Conservation (phyloP, 139 green algal genomes). For the Chlamydomonas sp. region DNA sequence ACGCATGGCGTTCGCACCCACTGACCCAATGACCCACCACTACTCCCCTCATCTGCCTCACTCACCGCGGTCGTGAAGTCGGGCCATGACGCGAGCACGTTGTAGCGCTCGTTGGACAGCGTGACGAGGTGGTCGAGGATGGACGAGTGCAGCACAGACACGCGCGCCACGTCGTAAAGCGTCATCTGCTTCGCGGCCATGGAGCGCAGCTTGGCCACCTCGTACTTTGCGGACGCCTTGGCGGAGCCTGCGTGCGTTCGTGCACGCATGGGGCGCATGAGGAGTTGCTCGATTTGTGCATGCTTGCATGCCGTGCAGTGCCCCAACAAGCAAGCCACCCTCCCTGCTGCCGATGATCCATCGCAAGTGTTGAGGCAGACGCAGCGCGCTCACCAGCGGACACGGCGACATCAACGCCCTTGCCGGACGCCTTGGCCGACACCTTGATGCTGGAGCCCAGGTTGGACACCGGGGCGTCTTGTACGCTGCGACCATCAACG, state of each 20-base stretch:
- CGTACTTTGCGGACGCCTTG: constrained; percentile 24
- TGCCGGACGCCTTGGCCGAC: constrained; percentile 24
- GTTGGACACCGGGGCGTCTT: constrained; percentile 30
- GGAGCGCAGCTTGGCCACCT: constrained; percentile 20
- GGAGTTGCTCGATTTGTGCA: not conserved
- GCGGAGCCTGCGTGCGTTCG: not conserved
- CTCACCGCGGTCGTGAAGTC: constrained; percentile 47
- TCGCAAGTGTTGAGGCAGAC: not conserved
- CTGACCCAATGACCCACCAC: too few relatives aligned
- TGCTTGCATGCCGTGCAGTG: too few relatives aligned
- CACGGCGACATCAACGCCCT: constrained; percentile 34
- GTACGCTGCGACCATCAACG: constrained; percentile 15
- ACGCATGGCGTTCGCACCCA: too few relatives aligned
- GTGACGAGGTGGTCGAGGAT: constrained; percentile 47
- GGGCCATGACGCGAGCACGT: constrained; percentile 47
- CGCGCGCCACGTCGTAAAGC: constrained; percentile 31
- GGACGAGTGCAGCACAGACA: constrained; percentile 29
- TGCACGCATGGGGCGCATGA: not conserved
- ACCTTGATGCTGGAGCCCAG: constrained; percentile 28
- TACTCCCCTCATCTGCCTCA: not conserved
- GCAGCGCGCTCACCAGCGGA: constrained; percentile 23
- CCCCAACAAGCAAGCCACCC: not conserved
- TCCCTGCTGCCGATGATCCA: not conserved
- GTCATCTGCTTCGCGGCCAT: constrained; percentile 19
- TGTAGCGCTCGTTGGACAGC: constrained; percentile 45